phyloP scores from a whole-genome alignment of 2,329 filamentous ascomycete genomes.

The Colletotrichum godetiae region DNA sequence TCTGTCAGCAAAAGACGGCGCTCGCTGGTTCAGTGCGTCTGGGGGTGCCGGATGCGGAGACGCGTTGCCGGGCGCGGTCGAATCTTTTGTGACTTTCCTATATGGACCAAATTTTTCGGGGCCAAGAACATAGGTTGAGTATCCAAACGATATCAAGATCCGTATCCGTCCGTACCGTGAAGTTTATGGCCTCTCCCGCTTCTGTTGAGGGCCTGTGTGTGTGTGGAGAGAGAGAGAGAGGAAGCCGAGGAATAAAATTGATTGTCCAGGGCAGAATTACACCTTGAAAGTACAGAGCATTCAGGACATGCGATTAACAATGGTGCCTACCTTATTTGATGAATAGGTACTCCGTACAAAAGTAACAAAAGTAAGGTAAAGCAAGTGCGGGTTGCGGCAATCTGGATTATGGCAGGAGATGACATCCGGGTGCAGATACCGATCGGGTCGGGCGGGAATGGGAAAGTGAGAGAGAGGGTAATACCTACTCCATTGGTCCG shows the following conservation, averaged over 20 bases:
- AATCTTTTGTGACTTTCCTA: slow-evolving; percentile 21
- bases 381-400: neutral
- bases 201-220: neutral
- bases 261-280: no score
- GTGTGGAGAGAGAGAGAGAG: no score
- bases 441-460: neutral
- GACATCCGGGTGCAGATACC: slow-evolving; percentile 6
- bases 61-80: slow-evolving; percentile 24
- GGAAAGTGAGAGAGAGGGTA: neutral
- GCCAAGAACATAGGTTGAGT: slow-evolving; percentile 22
- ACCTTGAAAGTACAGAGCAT: no score
- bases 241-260: neutral
- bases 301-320: neutral
- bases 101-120: slow-evolving; percentile 10
- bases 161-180: neutral
- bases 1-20: neutral
- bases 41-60: slow-evolving; percentile 30
- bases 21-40: slow-evolving; percentile 20
- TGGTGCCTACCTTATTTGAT: neutral
- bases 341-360: slow-evolving; percentile 4
- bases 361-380: neutral
- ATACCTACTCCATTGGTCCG: no score
- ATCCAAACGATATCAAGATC: slow-evolving; percentile 11
- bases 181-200: neutral
- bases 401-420: slow-evolving; percentile 9